Base-by-base conservation (phyloP, 345 rosid species). In the Isatis tinctoria region DNA sequence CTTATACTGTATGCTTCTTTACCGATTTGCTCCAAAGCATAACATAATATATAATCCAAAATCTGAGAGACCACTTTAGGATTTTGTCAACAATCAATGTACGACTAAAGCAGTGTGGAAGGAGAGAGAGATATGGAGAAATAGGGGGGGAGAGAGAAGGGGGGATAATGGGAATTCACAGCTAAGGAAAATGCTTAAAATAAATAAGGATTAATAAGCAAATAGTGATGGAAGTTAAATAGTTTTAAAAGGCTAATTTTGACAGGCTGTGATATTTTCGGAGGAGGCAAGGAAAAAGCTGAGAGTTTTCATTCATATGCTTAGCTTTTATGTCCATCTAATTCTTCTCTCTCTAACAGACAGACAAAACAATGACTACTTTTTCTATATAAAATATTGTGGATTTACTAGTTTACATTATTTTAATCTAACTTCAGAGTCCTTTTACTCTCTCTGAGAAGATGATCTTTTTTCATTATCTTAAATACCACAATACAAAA, bases 201-300 rank as follows among this genome's bases (percentile, higher is more conserved):
- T 49, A 58, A 54, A 72, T 41, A 71, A 60, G 41, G 66, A 63
- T 30, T 60, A 68, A 47, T 49, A 70, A 73, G 73, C 58, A 80
- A 74, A 80, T 63, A 60, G 62, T 43, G 53, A 67, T 67, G 59
- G 49, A 74, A 59, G 65, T 72, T 78, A 16, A 84, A 79, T 79
- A 70, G 71, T 83, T 74, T 78, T 82, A 68, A 80, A 87, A 83
- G 82, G 85, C 75, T 81, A 87, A 78, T 75, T 69, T 79, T 87
- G 93, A 87, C 96, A 91, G 97, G 87, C 89, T 89, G 97, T 86
- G 86, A 76, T 63, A 53, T 70, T 70, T 70, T 58, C 41, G 74
- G 69, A 81, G 81, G 76, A 72, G 73, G 75, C 59, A 65, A 70
- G 80, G 67, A 73, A 72, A 76, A 69, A 62, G 86, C 83, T 70